Percentiles rank a stretch among this genome's conserved stretches.
phyloP scores from a whole-genome alignment of 345 rosid species.

The Murraya koenigii region DNA sequence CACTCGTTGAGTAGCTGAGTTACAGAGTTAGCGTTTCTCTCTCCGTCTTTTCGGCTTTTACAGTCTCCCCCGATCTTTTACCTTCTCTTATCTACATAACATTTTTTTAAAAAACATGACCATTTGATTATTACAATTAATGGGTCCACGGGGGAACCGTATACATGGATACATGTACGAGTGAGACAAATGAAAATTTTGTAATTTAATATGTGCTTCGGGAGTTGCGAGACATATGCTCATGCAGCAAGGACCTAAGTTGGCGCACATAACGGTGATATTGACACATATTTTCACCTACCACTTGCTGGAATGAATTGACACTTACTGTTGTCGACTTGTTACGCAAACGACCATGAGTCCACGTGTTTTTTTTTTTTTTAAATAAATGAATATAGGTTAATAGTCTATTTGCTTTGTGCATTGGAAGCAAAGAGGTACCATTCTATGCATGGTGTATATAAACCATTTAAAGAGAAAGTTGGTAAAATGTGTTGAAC shows the following conservation, averaged over 20 bases:
- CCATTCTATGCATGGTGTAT: neutral
- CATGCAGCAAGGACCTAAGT: neutral
- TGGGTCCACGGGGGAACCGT: neutral
- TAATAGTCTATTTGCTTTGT: neutral
- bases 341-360: neutral
- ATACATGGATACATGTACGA: no score
- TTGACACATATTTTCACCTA: neutral
- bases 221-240: neutral
- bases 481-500: neutral
- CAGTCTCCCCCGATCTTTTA: neutral
- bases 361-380: no score
- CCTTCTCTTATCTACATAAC: neutral
- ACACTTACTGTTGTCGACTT: neutral
- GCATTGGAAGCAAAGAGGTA: neutral
- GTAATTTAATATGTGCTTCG: neutral
- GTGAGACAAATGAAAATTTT: neutral
- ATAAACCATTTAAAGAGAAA: neutral
- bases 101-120: neutral
- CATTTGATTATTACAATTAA: neutral
- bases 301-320: neutral
- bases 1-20: neutral
- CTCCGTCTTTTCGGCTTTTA: slow-evolving; percentile 3
- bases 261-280: neutral
- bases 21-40: neutral
- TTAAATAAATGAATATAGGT: neutral